Conservation (phyloP, 2,329 filamentous ascomycete species). For the Atkinsonella hypoxylon region DNA sequence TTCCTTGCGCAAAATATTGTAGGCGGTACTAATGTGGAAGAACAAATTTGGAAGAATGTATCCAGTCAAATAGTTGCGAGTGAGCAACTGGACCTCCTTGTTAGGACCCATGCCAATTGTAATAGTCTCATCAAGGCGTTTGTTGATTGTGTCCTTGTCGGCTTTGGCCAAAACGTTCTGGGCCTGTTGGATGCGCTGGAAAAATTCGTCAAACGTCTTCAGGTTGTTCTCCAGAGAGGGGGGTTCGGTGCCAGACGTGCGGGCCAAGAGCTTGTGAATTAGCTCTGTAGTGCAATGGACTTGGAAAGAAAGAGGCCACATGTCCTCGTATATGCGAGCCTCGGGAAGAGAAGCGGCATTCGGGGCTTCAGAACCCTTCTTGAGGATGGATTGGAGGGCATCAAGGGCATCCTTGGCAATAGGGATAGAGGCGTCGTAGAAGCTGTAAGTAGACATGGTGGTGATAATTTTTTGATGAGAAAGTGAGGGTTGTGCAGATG, state of each 20-base stretch:
- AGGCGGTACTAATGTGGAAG: constrained; percentile 50
- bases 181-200: constrained; percentile 20
- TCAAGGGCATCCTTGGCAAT: constrained; percentile 19
- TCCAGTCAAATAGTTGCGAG: constrained; percentile 30
- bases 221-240: constrained; percentile 16
- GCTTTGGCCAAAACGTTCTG: constrained; percentile 20
- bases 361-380: constrained; percentile 23
- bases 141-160: constrained; percentile 22
- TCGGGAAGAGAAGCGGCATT: constrained; percentile 19
- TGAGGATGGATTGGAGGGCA: constrained; percentile 22
- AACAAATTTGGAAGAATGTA: constrained; percentile 48
- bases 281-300: constrained; percentile 20
- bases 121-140: constrained; percentile 17
- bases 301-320: constrained; percentile 32
- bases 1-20: constrained; percentile 47
- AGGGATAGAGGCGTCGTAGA: constrained; percentile 28
- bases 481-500: neutral
- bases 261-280: constrained; percentile 21
- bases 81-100: constrained; percentile 15
- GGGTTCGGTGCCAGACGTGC: constrained; percentile 20
- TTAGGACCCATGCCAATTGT: constrained; percentile 18
- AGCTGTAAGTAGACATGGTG: constrained; percentile 24
- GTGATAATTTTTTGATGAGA: constrained; percentile 1
- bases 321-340: constrained; percentile 26
- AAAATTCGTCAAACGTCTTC: constrained; percentile 22